phyloP scores from a whole-genome alignment of 306 rosid genomes.

The Rosa rugosa region DNA sequence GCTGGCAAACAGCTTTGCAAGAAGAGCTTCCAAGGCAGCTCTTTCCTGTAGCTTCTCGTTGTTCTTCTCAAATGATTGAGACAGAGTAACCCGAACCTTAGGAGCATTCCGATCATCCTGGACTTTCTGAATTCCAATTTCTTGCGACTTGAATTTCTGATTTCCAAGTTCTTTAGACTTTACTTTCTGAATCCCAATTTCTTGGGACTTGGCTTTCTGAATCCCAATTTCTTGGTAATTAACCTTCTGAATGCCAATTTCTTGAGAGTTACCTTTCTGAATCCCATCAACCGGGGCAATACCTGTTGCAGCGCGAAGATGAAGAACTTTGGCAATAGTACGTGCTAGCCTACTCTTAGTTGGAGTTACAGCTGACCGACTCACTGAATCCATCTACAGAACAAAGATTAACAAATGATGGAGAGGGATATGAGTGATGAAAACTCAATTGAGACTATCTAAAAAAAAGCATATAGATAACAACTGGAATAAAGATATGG shows the following conservation, averaged over 20 bases:
- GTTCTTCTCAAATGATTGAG: constrained; percentile 33
- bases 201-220: background rate
- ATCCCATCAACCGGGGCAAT: constrained; percentile 52
- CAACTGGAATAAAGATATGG: constrained; percentile 33
- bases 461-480: constrained; percentile 5
- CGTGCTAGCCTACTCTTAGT: constrained; percentile 63
- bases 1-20: constrained; percentile 73
- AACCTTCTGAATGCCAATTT: constrained; percentile 23
- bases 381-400: constrained; percentile 78
- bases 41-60: constrained; percentile 64
- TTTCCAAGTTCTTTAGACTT: constrained; percentile 9
- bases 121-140: constrained; percentile 17
- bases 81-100: constrained; percentile 25
- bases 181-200: background rate
- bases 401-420: constrained; percentile 15
- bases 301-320: constrained; percentile 57
- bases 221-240: constrained; percentile 16
- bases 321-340: constrained; percentile 76
- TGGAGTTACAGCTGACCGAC: constrained; percentile 57
- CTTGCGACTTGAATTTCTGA: constrained; percentile 22
- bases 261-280: constrained; percentile 44
- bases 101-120: constrained; percentile 32
- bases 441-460: background rate
- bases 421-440: background rate
- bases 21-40: constrained; percentile 56